phyloP scores from a whole-genome alignment of 2,329 filamentous ascomycete species.

The Sphaerostilbella broomeana region DNA sequence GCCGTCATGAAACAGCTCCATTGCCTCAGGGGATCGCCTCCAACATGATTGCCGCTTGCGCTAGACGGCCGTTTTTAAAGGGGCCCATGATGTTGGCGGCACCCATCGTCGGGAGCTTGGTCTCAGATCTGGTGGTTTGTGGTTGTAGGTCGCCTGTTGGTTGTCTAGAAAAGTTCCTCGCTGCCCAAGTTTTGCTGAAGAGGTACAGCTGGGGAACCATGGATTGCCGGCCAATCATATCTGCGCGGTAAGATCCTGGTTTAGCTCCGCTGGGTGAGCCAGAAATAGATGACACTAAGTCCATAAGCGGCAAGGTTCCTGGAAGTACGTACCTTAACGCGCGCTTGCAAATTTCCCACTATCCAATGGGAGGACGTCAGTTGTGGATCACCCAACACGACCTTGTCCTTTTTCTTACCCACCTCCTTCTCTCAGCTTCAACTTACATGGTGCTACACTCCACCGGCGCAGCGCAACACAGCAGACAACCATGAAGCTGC shows the following conservation, averaged over 20 bases:
- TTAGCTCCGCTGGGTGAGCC: conserved; percentile 6
- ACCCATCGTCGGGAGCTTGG: neutral
- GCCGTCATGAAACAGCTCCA: conserved; percentile 8
- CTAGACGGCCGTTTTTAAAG: too few relatives aligned
- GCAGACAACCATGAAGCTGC: conserved; percentile 8
- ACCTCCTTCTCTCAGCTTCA: neutral
- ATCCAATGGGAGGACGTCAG: neutral
- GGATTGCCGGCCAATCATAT: conserved; percentile 10
- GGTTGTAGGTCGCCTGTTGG: conserved; percentile 1
- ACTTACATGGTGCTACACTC: too few relatives aligned
- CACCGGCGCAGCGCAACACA: conserved; percentile 3
- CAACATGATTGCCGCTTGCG: conserved; percentile 3
- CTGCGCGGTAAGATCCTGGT: conserved; percentile 14
- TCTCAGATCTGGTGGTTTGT: neutral
- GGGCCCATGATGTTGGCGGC: too few relatives aligned
- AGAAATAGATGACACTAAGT: conserved; percentile 2
- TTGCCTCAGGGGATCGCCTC: conserved; percentile 1
- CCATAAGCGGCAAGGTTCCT: neutral
- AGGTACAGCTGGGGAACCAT: conserved; percentile 2
- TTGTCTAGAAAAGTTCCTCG: conserved; percentile 4
- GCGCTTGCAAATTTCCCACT: conserved; percentile 13
- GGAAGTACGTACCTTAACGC: conserved; percentile 9
- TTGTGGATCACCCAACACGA: neutral
- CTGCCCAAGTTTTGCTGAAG: neutral
- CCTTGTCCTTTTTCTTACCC: neutral